Evolutionary conservation across 805 yeast species (phyloP).

Genomic region (Candida nitratophila): DNA sequence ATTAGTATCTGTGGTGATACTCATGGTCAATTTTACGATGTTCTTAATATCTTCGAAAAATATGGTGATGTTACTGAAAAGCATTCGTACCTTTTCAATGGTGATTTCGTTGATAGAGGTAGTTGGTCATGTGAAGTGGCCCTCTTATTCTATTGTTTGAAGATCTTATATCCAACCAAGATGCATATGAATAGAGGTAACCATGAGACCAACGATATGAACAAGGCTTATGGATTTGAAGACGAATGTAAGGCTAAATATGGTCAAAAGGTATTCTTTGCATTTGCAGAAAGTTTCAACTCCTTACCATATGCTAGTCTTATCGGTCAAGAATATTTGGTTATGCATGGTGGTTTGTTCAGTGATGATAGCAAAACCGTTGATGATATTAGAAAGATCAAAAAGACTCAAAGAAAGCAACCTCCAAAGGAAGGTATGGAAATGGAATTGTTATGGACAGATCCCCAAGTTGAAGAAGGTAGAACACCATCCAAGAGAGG

Average conservation of each 20-base stretch:
- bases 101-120: conserved; percentile 97
- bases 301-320: conserved; percentile 81
- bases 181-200: conserved; percentile 87
- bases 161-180: conserved; percentile 63
- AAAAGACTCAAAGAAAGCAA: conserved; percentile 61
- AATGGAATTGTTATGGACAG: conserved; percentile 97
- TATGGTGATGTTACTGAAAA: conserved; percentile 63
- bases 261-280: conserved; percentile 67
- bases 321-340: conserved; percentile 70
- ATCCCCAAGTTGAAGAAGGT: conserved; percentile 77
- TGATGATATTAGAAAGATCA: conserved; percentile 64
- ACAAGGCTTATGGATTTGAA: conserved; percentile 91
- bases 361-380: conserved; percentile 66
- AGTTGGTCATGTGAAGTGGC: conserved; percentile 99
- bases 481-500: conserved; percentile 90
- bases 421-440: conserved; percentile 90
- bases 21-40: conserved; percentile 93
- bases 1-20: conserved; percentile 95
- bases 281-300: conserved; percentile 82
- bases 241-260: conserved; percentile 94
- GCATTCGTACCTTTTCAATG: conserved; percentile 84
- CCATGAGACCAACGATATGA: conserved; percentile 96
- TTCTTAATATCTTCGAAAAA: conserved; percentile 65
- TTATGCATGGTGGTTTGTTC: conserved; percentile 94
- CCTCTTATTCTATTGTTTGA: conserved; percentile 65